A percentile compares a stretch with the other conserved stretches of the same genome.
Evolutionary conservation across 75 land plant genomes (phyloP).

Genomic region (Gnetum montanum): DNA sequence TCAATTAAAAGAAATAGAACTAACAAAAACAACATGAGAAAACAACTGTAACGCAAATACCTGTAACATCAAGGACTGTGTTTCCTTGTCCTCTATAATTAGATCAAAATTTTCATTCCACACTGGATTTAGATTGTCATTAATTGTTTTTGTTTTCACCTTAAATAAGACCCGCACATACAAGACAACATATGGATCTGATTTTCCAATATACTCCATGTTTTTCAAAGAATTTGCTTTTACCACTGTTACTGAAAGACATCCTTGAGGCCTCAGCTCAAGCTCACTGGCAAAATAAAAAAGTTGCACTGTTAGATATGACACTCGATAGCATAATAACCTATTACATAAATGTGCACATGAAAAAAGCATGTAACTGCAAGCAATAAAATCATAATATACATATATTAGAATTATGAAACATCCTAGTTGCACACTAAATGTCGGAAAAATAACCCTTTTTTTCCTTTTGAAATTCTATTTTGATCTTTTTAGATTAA

Average conservation of each 20-base stretch:
- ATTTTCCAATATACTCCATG: constrained; percentile 87
- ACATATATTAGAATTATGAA: too few species aligned
- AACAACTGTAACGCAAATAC: too few species aligned
- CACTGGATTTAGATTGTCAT: constrained; percentile 84
- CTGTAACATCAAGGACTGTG: constrained; percentile 66
- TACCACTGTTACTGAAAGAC: constrained; percentile 49
- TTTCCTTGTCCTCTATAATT: constrained; percentile 91
- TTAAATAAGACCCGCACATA: constrained; percentile 79
- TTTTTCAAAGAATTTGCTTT: constrained; percentile 74
- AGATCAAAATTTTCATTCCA: constrained; percentile 80
- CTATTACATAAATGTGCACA: background rate
- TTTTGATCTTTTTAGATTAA: too few species aligned
- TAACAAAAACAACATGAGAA: too few species aligned
- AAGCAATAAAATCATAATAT: too few species aligned
- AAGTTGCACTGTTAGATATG: constrained; percentile 7
- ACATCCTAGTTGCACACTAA: too few species aligned
- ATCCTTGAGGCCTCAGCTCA: constrained; percentile 92
- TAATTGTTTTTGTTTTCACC: constrained; percentile 61
- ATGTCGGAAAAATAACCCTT: too few species aligned
- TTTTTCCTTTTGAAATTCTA: too few species aligned
- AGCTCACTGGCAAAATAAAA: constrained; percentile 64
- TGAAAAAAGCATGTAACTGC: background rate
- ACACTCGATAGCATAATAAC: background rate
- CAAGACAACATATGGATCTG: constrained; percentile 83
- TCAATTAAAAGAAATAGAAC: too few species aligned